Conservation (phyloP, 78 protist species). For the Parvularia atlantis region DNA sequence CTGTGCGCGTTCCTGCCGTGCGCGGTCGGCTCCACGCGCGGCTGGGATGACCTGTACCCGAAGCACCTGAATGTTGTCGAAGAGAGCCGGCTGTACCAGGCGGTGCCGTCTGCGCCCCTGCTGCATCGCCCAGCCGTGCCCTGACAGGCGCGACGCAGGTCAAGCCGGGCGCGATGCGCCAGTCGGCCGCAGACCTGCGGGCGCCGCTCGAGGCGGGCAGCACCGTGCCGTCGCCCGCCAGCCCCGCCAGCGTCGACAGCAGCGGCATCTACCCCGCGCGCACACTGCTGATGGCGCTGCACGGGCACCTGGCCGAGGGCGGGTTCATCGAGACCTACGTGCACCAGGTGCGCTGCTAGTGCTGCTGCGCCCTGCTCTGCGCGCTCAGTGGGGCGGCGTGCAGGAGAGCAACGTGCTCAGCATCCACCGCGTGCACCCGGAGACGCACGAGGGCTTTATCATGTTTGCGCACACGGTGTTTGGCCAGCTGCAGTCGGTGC, state of each 20-base stretch:
- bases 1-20: constrained; percentile 43
- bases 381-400: too few species aligned
- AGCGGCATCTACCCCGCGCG: background rate
- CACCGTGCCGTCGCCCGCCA: background rate
- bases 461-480: constrained; percentile 1
- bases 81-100: constrained; percentile 53
- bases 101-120: too few species aligned
- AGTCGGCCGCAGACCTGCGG: background rate
- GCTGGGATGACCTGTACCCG: constrained; percentile 68
- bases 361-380: too few species aligned
- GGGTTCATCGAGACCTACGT: background rate
- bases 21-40: constrained; percentile 60
- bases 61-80: constrained; percentile 51
- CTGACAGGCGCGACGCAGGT: too few species aligned
- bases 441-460: background rate
- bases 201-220: too few species aligned
- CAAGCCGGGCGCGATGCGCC: too few species aligned
- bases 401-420: background rate
- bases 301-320: background rate
- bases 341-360: background rate
- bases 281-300: background rate
- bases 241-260: background rate
- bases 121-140: too few species aligned
- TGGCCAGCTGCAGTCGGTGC: background rate
- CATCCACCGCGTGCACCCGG: constrained; percentile 6